phyloP scores from a whole-genome alignment of 2,329 filamentous ascomycete genomes.

The Blumeriella jaapii region DNA sequence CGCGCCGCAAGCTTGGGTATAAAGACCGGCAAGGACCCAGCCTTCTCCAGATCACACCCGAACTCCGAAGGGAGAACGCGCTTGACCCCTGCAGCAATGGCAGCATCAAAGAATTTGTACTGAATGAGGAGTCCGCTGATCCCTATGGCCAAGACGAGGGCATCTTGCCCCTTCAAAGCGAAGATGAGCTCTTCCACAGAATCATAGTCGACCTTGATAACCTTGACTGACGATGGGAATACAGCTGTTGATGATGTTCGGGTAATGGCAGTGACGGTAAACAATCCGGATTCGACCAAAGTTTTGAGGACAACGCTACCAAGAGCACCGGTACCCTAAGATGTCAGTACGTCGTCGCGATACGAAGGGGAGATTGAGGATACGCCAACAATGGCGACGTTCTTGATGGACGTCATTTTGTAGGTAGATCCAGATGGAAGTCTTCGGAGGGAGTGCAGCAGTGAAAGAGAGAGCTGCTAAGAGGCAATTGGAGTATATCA shows the following conservation, averaged over 20 bases:
- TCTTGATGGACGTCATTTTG: constrained; percentile 20
- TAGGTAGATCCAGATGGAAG: background rate
- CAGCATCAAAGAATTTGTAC: constrained; percentile 41
- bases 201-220: constrained; percentile 35
- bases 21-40: constrained; percentile 38
- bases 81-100: constrained; percentile 30
- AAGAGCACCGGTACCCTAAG: constrained; percentile 18
- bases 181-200: constrained; percentile 31
- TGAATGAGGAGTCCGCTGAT: constrained; percentile 31
- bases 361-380: no score
- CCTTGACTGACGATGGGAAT: constrained; percentile 28
- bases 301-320: constrained; percentile 19
- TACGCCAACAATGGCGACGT: constrained; percentile 20
- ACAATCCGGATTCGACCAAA: constrained; percentile 19
- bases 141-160: constrained; percentile 39
- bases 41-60: constrained; percentile 30
- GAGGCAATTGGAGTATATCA: no score
- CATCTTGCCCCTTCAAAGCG: constrained; percentile 46
- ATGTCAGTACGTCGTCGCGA: constrained; percentile 1
- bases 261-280: constrained; percentile 40
- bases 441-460: background rate
- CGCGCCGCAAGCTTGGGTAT: constrained; percentile 35
- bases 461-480: no score
- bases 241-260: constrained; percentile 26
- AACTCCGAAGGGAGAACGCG: constrained; percentile 50